Conservation (phyloP, 75 land plant genomes). For the Pinus tabuliformis region DNA sequence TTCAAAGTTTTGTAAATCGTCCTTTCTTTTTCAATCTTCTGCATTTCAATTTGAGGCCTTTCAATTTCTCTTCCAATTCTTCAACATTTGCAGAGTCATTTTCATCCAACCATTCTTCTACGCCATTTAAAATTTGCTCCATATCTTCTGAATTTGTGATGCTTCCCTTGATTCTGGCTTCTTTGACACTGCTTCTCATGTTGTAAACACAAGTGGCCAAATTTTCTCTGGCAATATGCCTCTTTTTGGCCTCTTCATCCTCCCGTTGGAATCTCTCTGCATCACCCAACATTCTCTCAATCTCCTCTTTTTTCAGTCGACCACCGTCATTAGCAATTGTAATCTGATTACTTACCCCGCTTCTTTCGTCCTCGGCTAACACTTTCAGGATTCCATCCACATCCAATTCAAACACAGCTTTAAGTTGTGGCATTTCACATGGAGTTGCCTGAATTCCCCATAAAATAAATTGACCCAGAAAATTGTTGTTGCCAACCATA, state of each 20-base stretch:
- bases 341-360: neutral
- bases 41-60: neutral
- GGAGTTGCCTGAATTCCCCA: neutral
- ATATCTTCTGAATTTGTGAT: no score
- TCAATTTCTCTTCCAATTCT: no score
- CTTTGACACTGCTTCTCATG: no score
- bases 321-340: neutral
- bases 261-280: neutral
- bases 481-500: neutral
- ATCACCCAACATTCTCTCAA: no score
- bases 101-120: no score
- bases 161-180: no score
- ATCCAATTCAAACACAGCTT: neutral
- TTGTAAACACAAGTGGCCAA: neutral
- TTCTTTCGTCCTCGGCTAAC: constrained; percentile 8
- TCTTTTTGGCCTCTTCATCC: neutral
- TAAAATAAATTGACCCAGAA: neutral
- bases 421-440: no score
- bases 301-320: no score
- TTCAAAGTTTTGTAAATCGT: no score
- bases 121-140: no score
- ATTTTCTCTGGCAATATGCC: neutral
- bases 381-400: neutral
- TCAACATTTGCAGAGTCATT: no score
- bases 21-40: neutral